Conservation (phyloP, 768 basidiomycete genomes). For the Cytidiella melzeri region DNA sequence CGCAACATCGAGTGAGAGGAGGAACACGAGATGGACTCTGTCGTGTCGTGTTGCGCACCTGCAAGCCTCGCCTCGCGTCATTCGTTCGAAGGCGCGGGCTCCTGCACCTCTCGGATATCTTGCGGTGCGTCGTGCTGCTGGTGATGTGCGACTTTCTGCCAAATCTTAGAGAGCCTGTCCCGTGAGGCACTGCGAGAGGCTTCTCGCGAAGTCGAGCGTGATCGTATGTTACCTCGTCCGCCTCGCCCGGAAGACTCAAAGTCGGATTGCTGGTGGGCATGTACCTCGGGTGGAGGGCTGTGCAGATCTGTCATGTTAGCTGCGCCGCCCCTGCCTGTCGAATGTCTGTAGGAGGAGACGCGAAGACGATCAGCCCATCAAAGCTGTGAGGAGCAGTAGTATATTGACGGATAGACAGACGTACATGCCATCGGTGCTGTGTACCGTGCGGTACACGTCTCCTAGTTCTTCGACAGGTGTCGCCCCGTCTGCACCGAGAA, state of each 20-base stretch:
- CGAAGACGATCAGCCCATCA: conserved; percentile 5
- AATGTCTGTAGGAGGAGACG: conserved; percentile 40
- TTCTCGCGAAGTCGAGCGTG: conserved; percentile 31
- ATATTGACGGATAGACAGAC: not conserved
- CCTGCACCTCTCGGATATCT: not conserved
- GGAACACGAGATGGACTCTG: too few species aligned
- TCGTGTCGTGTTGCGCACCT: not conserved
- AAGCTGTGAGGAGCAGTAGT: too few species aligned
- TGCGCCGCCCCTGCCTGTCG: conserved; percentile 62
- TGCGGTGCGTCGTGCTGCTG: not conserved
- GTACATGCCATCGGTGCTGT: conserved; percentile 36
- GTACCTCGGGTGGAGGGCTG: conserved; percentile 18
- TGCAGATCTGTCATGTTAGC: conserved; percentile 45
- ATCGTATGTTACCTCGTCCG: conserved; percentile 54
- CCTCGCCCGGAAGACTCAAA: conserved; percentile 50
- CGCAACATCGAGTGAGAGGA: not conserved
- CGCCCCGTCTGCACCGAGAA: conserved; percentile 23
- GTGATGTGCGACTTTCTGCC: conserved; percentile 18
- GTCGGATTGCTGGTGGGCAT: conserved; percentile 1
- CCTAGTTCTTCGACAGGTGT: conserved; percentile 29
- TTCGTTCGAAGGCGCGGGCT: not conserved
- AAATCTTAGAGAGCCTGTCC: conserved; percentile 13
- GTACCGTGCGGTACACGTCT: conserved; percentile 18
- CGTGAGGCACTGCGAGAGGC: conserved; percentile 15
- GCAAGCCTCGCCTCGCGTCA: conserved; percentile 3